Percentiles rank a stretch among this genome's conserved stretches.
Evolutionary conservation across 176 grass and related monocot species (phyloP).

Genomic region (Aegilops umbellulata): DNA sequence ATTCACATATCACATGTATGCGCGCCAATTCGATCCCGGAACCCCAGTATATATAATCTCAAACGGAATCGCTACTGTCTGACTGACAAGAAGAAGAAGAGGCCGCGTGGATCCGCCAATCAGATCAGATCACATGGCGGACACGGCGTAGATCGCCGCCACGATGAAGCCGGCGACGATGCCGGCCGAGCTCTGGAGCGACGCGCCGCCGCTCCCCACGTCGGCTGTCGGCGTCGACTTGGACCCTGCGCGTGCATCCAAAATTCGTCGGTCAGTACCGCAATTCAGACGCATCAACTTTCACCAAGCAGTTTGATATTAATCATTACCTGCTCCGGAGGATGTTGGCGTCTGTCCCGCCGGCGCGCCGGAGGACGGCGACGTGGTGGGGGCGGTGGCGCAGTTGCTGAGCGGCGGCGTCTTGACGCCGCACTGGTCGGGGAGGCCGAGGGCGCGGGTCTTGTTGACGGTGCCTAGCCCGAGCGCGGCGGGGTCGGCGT

Average conservation of each 20-base stretch:
- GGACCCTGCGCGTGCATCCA: constrained; percentile 1
- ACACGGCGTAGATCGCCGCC: constrained; percentile 7
- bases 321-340: constrained; percentile 16
- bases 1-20: neutral
- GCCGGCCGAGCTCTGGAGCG: neutral
- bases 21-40: neutral
- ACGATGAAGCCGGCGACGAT: neutral
- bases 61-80: neutral
- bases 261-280: neutral
- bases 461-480: constrained; percentile 62
- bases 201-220: neutral
- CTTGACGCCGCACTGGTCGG: constrained; percentile 51
- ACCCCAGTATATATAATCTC: neutral
- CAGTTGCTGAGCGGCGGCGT: constrained; percentile 54
- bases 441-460: constrained; percentile 63
- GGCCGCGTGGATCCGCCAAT: neutral
- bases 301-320: too few species aligned
- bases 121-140: constrained; percentile 36
- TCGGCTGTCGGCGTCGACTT: constrained; percentile 29
- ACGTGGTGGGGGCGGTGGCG: neutral
- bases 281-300: neutral
- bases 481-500: constrained; percentile 42
- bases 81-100: neutral
- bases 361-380: neutral
- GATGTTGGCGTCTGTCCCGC: neutral